Evolutionary conservation across 169 alveolate genomes (phyloP).

Genomic region (Eimeria maxima): DNA sequence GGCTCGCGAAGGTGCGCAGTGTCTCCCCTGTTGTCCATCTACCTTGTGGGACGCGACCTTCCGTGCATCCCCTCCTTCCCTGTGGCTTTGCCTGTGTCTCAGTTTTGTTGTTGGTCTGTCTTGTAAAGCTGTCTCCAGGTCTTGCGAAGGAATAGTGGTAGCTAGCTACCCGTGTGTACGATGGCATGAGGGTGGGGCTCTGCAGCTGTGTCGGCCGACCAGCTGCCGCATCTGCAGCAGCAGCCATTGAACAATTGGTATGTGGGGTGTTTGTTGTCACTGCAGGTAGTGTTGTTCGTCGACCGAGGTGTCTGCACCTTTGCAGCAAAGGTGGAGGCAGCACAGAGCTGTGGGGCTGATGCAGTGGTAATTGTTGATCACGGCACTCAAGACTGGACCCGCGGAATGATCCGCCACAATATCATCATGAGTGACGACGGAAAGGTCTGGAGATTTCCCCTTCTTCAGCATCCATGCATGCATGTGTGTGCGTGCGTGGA

Average conservation of each 20-base stretch:
- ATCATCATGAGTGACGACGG: conserved; percentile 83
- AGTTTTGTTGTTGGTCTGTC: not conserved
- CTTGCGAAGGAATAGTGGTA: not conserved
- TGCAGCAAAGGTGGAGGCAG: conserved; percentile 74
- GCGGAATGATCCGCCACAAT: conserved; percentile 77
- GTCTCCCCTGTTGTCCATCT: not conserved
- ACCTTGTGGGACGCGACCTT: not conserved
- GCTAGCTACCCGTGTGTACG: not conserved
- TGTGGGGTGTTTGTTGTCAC: conserved; percentile 11
- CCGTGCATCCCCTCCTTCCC: not conserved
- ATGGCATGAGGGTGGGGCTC: not conserved
- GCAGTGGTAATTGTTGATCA: conserved; percentile 83
- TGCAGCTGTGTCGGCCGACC: not conserved
- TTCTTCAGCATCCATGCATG: not conserved
- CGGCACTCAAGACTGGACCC: conserved; percentile 78
- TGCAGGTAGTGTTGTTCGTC: conserved; percentile 72
- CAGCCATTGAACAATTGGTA: not conserved
- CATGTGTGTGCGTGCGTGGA: not conserved
- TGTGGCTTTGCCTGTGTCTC: not conserved
- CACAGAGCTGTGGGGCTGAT: conserved; percentile 80
- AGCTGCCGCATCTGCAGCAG: not conserved
- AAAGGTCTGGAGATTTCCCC: not conserved
- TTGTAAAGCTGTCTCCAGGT: not conserved
- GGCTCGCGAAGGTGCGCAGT: conserved; percentile 49
- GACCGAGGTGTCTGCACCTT: conserved; percentile 82